Evolutionary conservation across 1,139 yeast species (phyloP), one percentile per base, ranked within the genome.

Genomic region (Candida tropicalis): DNA sequence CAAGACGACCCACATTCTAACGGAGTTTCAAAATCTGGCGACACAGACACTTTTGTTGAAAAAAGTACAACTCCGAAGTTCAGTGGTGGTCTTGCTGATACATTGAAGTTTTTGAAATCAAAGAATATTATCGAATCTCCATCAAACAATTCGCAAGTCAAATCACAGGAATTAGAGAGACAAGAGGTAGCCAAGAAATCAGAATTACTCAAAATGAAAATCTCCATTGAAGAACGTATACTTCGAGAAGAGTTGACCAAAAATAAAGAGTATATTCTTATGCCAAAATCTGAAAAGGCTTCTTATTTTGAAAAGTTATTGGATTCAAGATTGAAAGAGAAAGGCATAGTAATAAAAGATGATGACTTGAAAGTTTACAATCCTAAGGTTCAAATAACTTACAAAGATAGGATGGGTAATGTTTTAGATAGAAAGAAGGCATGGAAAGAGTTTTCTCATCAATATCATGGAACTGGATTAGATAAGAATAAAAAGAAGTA

Each of bases 381-480:
- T 43, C 96, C 97, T 0, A 70, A 76, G 5, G 78, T 91, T 16
- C 69, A 75, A 17, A 59, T 91, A 7, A 75, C 73, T 29, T 88
- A 90, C 60, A 75, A 73, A 38, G 97, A 91, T 60, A 87, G 83
- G 33, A 59, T 69, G 5, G 98, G 98, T 1, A 73, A 81, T 39
- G 73, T 72, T 17, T 63, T 93, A 41, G 69, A 73, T 36, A 74
- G 83, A 2, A 89, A 87, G 59, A 87, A 86, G 49, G 98, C 98
- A 0, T 91, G 82, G 68, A 91, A 89, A 64, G 81, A 82, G 48
- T 60, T 90, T 43, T 88, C 97, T 1, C 96, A 87, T 52, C 84
- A 84, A 52, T 91, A 89, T 65, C 98, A 93, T 60, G 97, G 97
- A 1, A 61, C 56, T 2, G 59, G 57, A 2, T 48, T 65, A 4